Evolutionary conservation across 179 eudicot species (phyloP).

Genomic region (Amaranthus tricolor): DNA sequence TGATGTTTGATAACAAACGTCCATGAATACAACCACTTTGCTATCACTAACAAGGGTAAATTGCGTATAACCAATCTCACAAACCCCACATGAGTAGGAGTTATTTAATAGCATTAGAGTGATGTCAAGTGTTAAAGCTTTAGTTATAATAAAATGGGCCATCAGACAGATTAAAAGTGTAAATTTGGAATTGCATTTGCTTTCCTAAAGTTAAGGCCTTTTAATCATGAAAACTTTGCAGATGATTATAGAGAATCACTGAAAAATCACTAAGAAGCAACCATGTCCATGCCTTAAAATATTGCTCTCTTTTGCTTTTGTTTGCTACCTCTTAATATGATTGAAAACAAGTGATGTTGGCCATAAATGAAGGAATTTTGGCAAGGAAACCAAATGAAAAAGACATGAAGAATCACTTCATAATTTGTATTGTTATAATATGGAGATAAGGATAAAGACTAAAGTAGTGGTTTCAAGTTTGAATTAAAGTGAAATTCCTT

Average conservation of each 20-base stretch:
- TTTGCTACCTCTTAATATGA: not conserved
- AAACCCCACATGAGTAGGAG: too few relatives aligned
- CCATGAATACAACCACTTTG: too few relatives aligned
- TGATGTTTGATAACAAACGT: too few relatives aligned
- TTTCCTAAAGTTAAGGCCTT: slow-evolving; percentile 13
- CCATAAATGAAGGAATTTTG: not conserved
- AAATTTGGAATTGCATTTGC: slow-evolving; percentile 19
- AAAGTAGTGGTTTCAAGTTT: not conserved
- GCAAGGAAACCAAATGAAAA: not conserved
- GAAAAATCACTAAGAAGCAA: not conserved
- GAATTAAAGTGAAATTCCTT: not conserved
- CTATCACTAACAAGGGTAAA: too few relatives aligned
- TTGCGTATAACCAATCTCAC: too few relatives aligned
- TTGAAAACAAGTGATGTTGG: not conserved
- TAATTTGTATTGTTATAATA: not conserved
- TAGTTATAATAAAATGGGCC: slow-evolving; percentile 5
- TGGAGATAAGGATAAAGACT: not conserved
- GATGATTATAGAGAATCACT: not conserved
- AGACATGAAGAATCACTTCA: not conserved
- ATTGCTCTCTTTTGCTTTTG: too few relatives aligned
- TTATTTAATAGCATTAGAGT: too few relatives aligned
- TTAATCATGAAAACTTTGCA: slow-evolving; percentile 9
- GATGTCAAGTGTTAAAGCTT: not conserved
- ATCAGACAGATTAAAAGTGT: slow-evolving; percentile 15
- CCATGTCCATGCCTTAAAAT: slow-evolving; percentile 1